phyloP scores from a whole-genome alignment of 2,329 filamentous ascomycete genomes.

The Aspergillus persii region DNA sequence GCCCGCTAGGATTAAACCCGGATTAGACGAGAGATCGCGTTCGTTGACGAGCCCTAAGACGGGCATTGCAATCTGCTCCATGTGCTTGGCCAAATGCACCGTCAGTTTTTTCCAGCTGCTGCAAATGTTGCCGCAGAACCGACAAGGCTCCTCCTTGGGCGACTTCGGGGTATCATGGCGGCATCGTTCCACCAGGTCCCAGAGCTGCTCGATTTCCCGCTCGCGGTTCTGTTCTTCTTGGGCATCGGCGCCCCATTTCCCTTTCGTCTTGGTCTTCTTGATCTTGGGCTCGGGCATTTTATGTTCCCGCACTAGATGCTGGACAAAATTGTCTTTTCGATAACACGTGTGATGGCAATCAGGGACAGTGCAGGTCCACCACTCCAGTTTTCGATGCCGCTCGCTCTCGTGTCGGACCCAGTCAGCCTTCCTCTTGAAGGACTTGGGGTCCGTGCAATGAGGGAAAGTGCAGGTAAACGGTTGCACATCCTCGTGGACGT shows the following conservation, averaged over 20 bases:
- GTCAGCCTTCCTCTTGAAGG: conserved; percentile 92
- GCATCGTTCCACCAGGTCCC: conserved; percentile 75
- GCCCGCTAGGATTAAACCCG: conserved; percentile 9
- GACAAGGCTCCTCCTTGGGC: conserved; percentile 75
- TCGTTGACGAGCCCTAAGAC: conserved; percentile 58
- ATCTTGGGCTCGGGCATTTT: conserved; percentile 79
- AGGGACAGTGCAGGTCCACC: conserved; percentile 80
- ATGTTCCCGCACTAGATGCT: conserved; percentile 88
- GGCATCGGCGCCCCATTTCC: conserved; percentile 41
- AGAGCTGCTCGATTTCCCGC: conserved; percentile 61
- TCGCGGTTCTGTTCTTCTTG: conserved; percentile 27
- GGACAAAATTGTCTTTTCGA: conserved; percentile 87
- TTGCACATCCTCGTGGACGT: conserved; percentile 89
- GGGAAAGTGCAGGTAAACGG: conserved; percentile 92
- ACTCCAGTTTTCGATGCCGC: conserved; percentile 82
- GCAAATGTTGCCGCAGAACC: conserved; percentile 80
- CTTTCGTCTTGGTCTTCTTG: conserved; percentile 64
- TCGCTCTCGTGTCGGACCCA: conserved; percentile 96
- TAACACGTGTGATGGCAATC: conserved; percentile 82
- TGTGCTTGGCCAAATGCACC: conserved; percentile 89
- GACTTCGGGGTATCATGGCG: conserved; percentile 65
- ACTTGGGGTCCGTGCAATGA: conserved; percentile 77
- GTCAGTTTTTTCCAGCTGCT: conserved; percentile 89
- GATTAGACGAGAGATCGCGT: conserved; percentile 32
- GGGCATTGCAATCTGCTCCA: conserved; percentile 87